These are phyloP conservation scores for Lactarius hengduanensis DNA, from an alignment of 768 basidiomycete genomes.

Conservation along the genomic window DNA sequence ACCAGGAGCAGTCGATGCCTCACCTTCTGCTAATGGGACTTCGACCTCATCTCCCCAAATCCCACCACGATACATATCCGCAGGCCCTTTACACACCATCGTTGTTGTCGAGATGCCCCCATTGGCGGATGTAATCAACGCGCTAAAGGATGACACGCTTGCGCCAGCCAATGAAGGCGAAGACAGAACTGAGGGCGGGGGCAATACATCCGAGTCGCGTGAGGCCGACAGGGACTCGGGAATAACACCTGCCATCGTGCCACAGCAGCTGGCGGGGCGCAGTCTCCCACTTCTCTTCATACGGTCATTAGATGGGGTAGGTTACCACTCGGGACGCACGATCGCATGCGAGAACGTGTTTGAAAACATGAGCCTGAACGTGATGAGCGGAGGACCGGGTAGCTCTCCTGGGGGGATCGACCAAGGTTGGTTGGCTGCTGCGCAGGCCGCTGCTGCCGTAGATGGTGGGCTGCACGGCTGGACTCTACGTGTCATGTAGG, in stretches of 20 bases:
- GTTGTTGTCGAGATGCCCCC: slow-evolving; percentile 86
- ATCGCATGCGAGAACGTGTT: slow-evolving; percentile 82
- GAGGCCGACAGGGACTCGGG: slow-evolving; percentile 25
- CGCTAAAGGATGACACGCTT: slow-evolving; percentile 68
- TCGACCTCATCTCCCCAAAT: slow-evolving; percentile 26
- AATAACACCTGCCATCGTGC: slow-evolving; percentile 23
- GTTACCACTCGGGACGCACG: slow-evolving; percentile 84
- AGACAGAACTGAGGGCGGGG: slow-evolving; percentile 37
- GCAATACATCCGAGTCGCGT: slow-evolving; percentile 12
- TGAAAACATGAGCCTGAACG: slow-evolving; percentile 61
- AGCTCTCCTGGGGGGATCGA: slow-evolving; percentile 49
- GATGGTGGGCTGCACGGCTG: slow-evolving; percentile 72
- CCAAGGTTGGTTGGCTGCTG: slow-evolving; percentile 71
- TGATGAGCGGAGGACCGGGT: slow-evolving; percentile 44
- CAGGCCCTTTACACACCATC: slow-evolving; percentile 66
- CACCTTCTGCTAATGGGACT: slow-evolving; percentile 16
- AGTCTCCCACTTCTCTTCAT: slow-evolving; percentile 81
- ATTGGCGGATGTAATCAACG: slow-evolving; percentile 70
- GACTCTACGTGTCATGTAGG: slow-evolving; percentile 77
- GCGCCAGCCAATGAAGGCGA: slow-evolving; percentile 39
- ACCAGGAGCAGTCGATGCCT: slow-evolving; percentile 20
- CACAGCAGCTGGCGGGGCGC: slow-evolving; percentile 61
- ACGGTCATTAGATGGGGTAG: slow-evolving; percentile 78
- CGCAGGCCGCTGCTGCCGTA: slow-evolving; percentile 62
- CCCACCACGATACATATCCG: slow-evolving; percentile 51